phyloP scores from a whole-genome alignment of 2,329 filamentous ascomycete genomes.

The Metarhizium album region DNA sequence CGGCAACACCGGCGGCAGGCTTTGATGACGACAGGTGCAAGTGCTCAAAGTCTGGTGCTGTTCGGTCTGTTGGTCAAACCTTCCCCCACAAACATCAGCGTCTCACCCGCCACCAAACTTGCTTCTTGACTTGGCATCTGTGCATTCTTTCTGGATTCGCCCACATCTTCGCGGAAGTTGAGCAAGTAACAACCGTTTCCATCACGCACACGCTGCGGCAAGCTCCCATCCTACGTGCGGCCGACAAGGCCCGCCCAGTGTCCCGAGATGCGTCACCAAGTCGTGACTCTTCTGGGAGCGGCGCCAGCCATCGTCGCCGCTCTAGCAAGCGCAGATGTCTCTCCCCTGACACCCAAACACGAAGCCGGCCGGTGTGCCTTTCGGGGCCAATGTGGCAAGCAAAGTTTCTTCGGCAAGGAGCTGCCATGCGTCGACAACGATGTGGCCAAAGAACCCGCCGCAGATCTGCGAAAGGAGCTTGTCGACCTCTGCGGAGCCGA shows the following conservation, averaged over 20 bases:
- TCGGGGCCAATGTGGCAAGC: conserved; percentile 81
- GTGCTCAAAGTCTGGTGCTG: not conserved
- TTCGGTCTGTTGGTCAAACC: not conserved
- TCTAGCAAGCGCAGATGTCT: conserved; percentile 12
- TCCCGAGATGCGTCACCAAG: conserved; percentile 21
- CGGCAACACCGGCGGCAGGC: not conserved
- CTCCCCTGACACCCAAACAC: conserved; percentile 49
- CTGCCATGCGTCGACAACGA: conserved; percentile 91
- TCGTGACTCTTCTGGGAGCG: conserved; percentile 20
- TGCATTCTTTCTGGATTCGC: no score
- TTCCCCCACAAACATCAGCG: conserved; percentile 1
- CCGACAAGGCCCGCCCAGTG: conserved; percentile 5
- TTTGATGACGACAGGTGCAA: not conserved
- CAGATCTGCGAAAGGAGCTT: conserved; percentile 62
- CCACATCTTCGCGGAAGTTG: no score
- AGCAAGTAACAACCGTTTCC: not conserved
- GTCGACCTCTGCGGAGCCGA: conserved; percentile 77
- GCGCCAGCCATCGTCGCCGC: conserved; percentile 18
- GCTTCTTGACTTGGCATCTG: not conserved
- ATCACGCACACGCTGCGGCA: not conserved
- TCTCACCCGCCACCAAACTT: not conserved
- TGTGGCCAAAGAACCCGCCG: conserved; percentile 62
- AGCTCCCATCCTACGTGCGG: conserved; percentile 1
- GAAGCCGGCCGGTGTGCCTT: conserved; percentile 85
- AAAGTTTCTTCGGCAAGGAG: conserved; percentile 79